phyloP scores from a whole-genome alignment of 2,329 filamentous ascomycete genomes.

The Venturia asperata region DNA sequence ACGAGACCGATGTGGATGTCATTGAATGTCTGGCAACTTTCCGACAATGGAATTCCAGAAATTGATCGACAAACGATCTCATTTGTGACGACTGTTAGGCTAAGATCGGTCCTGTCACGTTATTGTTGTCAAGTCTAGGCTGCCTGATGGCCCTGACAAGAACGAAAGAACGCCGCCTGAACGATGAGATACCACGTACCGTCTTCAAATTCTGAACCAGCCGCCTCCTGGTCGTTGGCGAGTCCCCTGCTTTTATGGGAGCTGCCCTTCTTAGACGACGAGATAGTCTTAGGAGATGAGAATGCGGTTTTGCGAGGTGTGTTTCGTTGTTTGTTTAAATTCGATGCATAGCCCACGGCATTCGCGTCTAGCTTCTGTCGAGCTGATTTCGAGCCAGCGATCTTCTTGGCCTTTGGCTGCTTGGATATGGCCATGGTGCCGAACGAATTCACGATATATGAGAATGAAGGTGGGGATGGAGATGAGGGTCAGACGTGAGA shows the following conservation, averaged over 20 bases:
- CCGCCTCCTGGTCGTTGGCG: too few species aligned
- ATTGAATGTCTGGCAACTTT: not conserved
- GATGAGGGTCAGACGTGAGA: not conserved
- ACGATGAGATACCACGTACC: too few species aligned
- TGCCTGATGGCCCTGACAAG: too few species aligned
- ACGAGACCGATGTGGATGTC: not conserved
- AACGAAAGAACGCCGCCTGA: too few species aligned
- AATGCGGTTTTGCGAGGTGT: not conserved
- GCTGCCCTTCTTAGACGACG: not conserved
- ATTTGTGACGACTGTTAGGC: too few species aligned
- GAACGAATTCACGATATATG: not conserved
- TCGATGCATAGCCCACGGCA: not conserved
- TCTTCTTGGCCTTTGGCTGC: not conserved
- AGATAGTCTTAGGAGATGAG: not conserved
- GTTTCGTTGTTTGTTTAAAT: not conserved
- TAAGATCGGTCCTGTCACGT: too few species aligned
- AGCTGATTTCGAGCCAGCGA: not conserved
- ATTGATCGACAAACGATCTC: not conserved
- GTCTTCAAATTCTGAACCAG: too few species aligned
- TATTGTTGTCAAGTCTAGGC: too few species aligned
- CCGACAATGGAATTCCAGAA: not conserved
- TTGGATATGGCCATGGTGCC: not conserved
- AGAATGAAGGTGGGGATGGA: not conserved
- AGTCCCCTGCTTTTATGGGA: too few species aligned
- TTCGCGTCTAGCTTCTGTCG: not conserved